Evolutionary conservation across 2,329 filamentous ascomycete genomes (phyloP).

Genomic region (Neofusicoccum sp.): DNA sequence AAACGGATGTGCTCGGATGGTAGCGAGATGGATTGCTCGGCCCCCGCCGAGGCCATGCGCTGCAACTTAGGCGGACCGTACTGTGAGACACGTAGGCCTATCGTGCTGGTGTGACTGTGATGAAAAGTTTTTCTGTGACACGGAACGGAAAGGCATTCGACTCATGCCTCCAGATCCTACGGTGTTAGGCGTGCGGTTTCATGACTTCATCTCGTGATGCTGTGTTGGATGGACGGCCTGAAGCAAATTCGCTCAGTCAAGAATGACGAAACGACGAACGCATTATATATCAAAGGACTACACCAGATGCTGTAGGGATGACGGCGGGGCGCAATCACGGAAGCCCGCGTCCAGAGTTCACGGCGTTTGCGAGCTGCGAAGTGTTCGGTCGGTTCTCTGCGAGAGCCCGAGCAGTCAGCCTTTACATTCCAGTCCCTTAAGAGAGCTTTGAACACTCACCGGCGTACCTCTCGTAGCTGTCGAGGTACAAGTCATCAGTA

Average conservation of each 20-base stretch:
- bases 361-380: constrained; percentile 57
- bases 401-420: neutral
- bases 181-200: neutral
- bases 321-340: constrained; percentile 38
- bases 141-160: neutral
- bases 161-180: neutral
- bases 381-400: constrained; percentile 60
- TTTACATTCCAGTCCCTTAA: neutral
- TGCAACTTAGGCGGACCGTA: neutral
- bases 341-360: constrained; percentile 56
- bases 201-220: neutral
- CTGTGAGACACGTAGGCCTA: neutral
- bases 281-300: neutral
- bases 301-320: neutral
- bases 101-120: too few relatives aligned
- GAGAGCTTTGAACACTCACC: constrained; percentile 38
- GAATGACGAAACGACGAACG: neutral
- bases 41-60: neutral
- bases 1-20: constrained; percentile 8
- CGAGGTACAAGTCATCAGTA: constrained; percentile 62
- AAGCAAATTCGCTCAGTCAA: neutral
- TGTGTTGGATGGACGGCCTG: neutral
- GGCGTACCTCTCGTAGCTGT: constrained; percentile 64
- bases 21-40: neutral
- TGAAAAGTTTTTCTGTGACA: too few relatives aligned